Base-by-base conservation (phyloP, 139 green algal species). In the Chlorella sp. region DNA sequence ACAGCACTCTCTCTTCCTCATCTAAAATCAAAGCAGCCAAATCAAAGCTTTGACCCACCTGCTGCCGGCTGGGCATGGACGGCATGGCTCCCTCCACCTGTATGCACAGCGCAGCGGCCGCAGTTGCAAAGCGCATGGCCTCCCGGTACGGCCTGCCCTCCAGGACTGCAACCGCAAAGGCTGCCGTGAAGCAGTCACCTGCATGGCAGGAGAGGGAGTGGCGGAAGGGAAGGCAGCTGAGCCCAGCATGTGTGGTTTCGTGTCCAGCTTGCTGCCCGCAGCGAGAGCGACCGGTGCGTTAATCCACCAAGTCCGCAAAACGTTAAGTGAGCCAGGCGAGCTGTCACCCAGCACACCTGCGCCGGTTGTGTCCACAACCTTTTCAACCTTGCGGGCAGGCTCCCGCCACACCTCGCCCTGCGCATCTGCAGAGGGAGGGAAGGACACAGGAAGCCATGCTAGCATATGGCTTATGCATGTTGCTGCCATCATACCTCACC, bases 111-210 rank as follows among this genome's bases (percentile, higher is more conserved):
- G 76, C 76, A 1, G 76, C 76, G 4, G 76, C 76, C 26, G 76
- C 76, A 23, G 23, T 72, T 51, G 76, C 76, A 82, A 82, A 82
- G 36, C 36, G 76, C 76, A 82, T 82, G 6, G 57, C 60, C 38
- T 82, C 76, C 15, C 28, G 25, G 26, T 82, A 34, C 9, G 30
- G 30, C 34, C 16, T n/a, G 13, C 76, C 76, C 60, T 82, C 76
- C 36, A 82, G 56, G 26, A 82, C 26, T 2, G 25, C 76, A 20
- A 82, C 76, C 20, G 60, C 76, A 44, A 82, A 82, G 1, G 76
- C 76, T 1, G 76, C 76, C 13, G 76, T 82, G 76, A 82, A 82
- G 60, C 76, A 82, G 38, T 82, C 76, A 60, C 75, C 75, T 82
- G 75, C 34, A 51, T 36, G 56, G 20, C 3, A 75, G 36, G 38